Conservation (phyloP, 768 basidiomycete genomes). For the Ephemerocybe angulata region DNA sequence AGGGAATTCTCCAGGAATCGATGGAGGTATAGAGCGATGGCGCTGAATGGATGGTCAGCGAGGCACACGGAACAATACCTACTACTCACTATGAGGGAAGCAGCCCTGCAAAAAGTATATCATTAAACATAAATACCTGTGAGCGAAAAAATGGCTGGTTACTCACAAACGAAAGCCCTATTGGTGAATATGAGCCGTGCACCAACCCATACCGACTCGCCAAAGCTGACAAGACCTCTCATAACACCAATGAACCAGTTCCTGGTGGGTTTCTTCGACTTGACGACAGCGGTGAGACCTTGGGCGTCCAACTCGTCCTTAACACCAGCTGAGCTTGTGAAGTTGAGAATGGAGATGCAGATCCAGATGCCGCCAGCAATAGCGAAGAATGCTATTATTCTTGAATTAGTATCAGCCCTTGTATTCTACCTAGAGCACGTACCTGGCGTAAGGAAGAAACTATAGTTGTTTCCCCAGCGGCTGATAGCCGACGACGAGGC, state of each 20-base stretch:
- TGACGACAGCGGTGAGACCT: conserved; percentile 21
- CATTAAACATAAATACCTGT: not conserved
- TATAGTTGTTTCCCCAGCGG: conserved; percentile 31
- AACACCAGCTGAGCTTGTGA: conserved; percentile 15
- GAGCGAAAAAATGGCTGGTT: not conserved
- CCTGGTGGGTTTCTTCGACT: conserved; percentile 2
- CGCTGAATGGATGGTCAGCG: conserved; percentile 9
- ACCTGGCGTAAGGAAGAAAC: conserved; percentile 29
- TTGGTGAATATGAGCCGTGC: conserved; percentile 24
- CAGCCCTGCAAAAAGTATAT: conserved; percentile 16
- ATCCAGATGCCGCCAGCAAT: conserved; percentile 26
- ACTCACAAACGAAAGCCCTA: conserved; percentile 26
- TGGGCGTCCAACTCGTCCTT: conserved; percentile 19
- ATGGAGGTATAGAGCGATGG: conserved; percentile 29
- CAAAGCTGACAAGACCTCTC: conserved; percentile 20
- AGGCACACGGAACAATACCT: not conserved
- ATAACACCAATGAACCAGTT: conserved; percentile 24
- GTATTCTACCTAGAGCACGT: not conserved
- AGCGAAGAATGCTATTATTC: conserved; percentile 23
- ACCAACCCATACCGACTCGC: conserved; percentile 27
- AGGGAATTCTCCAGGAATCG: conserved; percentile 28
- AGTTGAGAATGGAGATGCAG: conserved; percentile 22
- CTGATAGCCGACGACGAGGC: conserved; percentile 28
- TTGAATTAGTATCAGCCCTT: too few species aligned
- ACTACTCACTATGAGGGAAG: conserved; percentile 26